Conservation (phyloP, 2,329 filamentous ascomycete genomes). For the Mycogone perniciosa region DNA sequence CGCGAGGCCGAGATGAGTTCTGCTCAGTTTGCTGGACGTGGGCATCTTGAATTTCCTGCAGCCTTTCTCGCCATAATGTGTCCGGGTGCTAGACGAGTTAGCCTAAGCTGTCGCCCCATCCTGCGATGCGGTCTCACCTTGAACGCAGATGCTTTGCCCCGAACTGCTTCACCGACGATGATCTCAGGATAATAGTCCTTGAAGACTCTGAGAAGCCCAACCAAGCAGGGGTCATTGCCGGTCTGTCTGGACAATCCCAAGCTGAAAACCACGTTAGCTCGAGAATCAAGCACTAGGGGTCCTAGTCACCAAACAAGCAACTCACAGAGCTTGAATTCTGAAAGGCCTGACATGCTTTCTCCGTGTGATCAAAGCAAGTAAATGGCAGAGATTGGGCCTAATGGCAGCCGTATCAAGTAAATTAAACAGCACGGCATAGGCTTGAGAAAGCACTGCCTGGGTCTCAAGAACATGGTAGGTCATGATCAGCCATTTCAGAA, state of each 20-base stretch:
- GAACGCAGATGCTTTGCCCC: conserved; percentile 55
- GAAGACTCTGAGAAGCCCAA: conserved; percentile 72
- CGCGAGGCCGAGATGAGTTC: conserved; percentile 27
- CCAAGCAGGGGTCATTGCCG: conserved; percentile 66
- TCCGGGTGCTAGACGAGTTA: conserved; percentile 58
- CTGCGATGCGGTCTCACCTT: conserved; percentile 35
- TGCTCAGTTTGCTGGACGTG: conserved; percentile 44
- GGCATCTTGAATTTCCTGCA: conserved; percentile 59
- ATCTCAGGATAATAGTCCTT: conserved; percentile 91
- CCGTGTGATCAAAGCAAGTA: conserved; percentile 71
- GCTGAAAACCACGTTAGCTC: conserved; percentile 27
- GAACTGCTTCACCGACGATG: conserved; percentile 63
- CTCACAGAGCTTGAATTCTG: conserved; percentile 67
- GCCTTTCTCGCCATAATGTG: conserved; percentile 62
- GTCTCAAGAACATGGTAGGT: conserved; percentile 66
- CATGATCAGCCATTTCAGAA: conserved; percentile 74
- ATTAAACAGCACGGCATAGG: conserved; percentile 74
- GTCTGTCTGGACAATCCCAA: conserved; percentile 52
- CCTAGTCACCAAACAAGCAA: not conserved
- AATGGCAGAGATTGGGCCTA: conserved; percentile 61
- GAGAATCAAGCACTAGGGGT: not conserved
- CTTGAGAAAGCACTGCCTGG: conserved; percentile 54
- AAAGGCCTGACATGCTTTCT: conserved; percentile 80
- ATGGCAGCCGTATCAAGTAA: conserved; percentile 74
- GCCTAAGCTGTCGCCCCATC: not conserved